phyloP scores from a whole-genome alignment of 2,329 filamentous ascomycete species.

The Plenodomus tracheiphilus region DNA sequence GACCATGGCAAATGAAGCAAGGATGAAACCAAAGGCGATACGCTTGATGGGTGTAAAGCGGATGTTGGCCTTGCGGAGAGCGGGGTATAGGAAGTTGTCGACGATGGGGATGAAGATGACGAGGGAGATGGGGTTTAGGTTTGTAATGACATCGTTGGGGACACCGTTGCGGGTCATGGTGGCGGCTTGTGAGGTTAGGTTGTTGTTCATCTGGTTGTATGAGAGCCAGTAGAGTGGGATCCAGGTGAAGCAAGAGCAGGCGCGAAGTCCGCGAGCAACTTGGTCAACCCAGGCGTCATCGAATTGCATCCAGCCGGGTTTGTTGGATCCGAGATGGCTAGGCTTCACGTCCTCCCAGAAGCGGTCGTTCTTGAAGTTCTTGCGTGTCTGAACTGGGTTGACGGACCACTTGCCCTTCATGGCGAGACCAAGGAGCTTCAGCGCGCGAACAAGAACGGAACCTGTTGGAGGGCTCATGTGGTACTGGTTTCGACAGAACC shows the following conservation, averaged over 20 bases:
- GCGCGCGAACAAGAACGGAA: slow-evolving; percentile 70
- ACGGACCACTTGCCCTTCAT: slow-evolving; percentile 66
- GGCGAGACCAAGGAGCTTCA: slow-evolving; percentile 63
- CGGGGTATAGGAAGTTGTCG: slow-evolving; percentile 57
- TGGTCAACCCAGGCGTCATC: slow-evolving; percentile 79
- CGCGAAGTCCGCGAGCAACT: slow-evolving; percentile 44
- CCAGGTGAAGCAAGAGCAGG: slow-evolving; percentile 58
- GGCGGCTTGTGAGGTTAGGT: slow-evolving; percentile 59
- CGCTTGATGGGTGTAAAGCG: slow-evolving; percentile 59
- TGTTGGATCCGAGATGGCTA: slow-evolving; percentile 59
- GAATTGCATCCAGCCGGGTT: slow-evolving; percentile 77
- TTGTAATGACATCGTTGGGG: slow-evolving; percentile 60
- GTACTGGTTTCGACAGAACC: slow-evolving; percentile 64
- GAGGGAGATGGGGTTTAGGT: slow-evolving; percentile 57
- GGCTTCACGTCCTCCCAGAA: slow-evolving; percentile 74
- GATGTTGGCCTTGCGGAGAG: slow-evolving; percentile 51
- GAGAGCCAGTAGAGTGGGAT: slow-evolving; percentile 49
- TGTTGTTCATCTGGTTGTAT: slow-evolving; percentile 60
- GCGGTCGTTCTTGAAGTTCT: slow-evolving; percentile 58
- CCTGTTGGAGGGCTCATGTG: slow-evolving; percentile 67
- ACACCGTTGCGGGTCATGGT: slow-evolving; percentile 57
- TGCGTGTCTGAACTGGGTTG: slow-evolving; percentile 63
- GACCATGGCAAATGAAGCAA: slow-evolving; percentile 55
- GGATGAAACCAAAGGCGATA: slow-evolving; percentile 55
- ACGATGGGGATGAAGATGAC: slow-evolving; percentile 60